Base-by-base conservation (phyloP, 306 rosid species). In the Cicer yamashitae region DNA sequence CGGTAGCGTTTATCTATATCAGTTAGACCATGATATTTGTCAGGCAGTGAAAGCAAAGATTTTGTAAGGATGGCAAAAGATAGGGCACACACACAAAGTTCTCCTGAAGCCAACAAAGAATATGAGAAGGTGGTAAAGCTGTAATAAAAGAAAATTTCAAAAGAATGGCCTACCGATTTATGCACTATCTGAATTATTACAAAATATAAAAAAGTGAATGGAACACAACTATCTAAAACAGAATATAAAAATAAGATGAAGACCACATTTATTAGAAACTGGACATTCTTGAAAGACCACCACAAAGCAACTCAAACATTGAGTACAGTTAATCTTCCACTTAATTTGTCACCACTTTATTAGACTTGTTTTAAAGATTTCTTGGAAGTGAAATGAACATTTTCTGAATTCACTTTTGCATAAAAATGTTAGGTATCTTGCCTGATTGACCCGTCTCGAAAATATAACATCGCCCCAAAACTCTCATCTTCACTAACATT, bases 1-100 rank as follows among this genome's bases (percentile, higher is more conserved):
- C 97, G 96, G 83, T 94, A 91, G 48, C 98, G 97, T 82, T 84
- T 94, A 72, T 94, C 98, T 72, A 89, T 83, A 83, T 94, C 97
- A 56, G 93, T 90, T 77, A 94, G 83, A 74, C 98, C 98, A 76
- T 94, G 98, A 84, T 80, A 94, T 83, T 94, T 94, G 87, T 94
- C 98, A 18, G 98, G 98, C 81, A 94, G 81, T 17, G 98, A 97
- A 52, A 94, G 98, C 76, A 94, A 83, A 74, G 98, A 94, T 73
- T 91, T 94, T 38, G 98, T 94, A 58, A 94, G 94, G 71, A 94
- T 86, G 53, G 84, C 87, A 76, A 94, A 94, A 72, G 93, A 86
- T 77, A 70, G 84, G 61, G 91, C 86, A 82, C 73, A 84, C 57
- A 94, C 85, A 53, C 96, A 94, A 74, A 94, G 97, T 87, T 94